These are phyloP conservation scores for Draba incana DNA, from an alignment of 345 rosid genomes.

Conservation along the genomic window DNA sequence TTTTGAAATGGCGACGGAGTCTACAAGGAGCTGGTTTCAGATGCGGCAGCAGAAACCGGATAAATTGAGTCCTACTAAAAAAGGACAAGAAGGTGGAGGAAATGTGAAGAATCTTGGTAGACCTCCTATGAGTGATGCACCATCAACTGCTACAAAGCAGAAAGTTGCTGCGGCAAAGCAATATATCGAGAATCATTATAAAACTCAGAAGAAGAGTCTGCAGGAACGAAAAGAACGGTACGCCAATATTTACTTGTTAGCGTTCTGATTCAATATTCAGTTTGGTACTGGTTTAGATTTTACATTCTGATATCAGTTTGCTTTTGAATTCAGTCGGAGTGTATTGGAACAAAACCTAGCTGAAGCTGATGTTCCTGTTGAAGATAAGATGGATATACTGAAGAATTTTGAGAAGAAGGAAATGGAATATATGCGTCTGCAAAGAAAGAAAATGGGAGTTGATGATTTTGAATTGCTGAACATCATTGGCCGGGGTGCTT, in stretches of 20 bases:
- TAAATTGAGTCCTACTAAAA: slow-evolving; percentile 41
- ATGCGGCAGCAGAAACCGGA: slow-evolving; percentile 46
- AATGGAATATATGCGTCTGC: slow-evolving; percentile 52
- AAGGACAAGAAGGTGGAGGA: slow-evolving; percentile 36
- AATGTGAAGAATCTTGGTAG: slow-evolving; percentile 41
- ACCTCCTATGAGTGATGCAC: slow-evolving; percentile 48
- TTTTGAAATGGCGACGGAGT: slow-evolving; percentile 47
- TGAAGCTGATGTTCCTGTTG: slow-evolving; percentile 52
- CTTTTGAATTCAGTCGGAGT: slow-evolving; percentile 46
- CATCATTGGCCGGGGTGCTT: slow-evolving; percentile 60
- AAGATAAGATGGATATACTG: slow-evolving; percentile 48
- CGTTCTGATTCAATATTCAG: not conserved
- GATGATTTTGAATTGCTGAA: slow-evolving; percentile 54
- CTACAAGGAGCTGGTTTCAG: slow-evolving; percentile 57
- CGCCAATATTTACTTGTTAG: not conserved
- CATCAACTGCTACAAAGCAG: slow-evolving; percentile 52
- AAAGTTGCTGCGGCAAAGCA: slow-evolving; percentile 54
- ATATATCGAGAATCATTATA: slow-evolving; percentile 54
- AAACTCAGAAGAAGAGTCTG: slow-evolving; percentile 49
- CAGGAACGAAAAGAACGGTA: slow-evolving; percentile 58
- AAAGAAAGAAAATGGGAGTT: slow-evolving; percentile 54
- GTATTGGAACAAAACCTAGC: slow-evolving; percentile 51
- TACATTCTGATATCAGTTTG: slow-evolving; percentile 17
- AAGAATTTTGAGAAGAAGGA: slow-evolving; percentile 51
- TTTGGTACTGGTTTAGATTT: slow-evolving; percentile 20